A percentile compares a stretch with the other conserved stretches of the same genome.
Evolutionary conservation across 805 yeast species (phyloP).

Genomic region (Clavispora santaluciae): DNA sequence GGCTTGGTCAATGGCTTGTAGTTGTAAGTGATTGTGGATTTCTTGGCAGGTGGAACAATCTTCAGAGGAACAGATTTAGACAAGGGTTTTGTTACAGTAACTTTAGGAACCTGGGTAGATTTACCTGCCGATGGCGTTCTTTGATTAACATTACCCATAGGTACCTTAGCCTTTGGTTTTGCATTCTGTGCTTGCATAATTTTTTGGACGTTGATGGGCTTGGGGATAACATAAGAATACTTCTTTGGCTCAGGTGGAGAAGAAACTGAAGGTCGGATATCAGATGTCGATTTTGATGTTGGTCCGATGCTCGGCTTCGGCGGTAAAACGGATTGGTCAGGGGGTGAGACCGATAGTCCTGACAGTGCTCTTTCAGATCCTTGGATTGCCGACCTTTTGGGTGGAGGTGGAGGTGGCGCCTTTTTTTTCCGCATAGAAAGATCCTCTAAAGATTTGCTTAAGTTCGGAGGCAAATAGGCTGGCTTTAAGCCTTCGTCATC

Average conservation of each 20-base stretch:
- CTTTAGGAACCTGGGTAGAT: constrained; percentile 4
- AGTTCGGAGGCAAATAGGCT: background rate
- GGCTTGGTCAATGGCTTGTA: constrained; percentile 17
- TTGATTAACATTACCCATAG: constrained; percentile 4
- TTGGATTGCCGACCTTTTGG: background rate
- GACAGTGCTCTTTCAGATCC: background rate
- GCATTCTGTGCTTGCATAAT: constrained; percentile 24
- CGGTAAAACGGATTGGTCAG: background rate
- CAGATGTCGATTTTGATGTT: constrained; percentile 22
- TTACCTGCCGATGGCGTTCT: constrained; percentile 4
- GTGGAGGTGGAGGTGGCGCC: constrained; percentile 17
- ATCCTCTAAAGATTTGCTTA: constrained; percentile 20
- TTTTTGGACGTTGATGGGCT: constrained; percentile 32
- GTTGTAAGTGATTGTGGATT: constrained; percentile 29
- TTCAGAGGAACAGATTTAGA: constrained; percentile 3
- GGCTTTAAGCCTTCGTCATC: constrained; percentile 45
- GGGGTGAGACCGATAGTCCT: background rate
- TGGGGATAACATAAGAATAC: constrained; percentile 35
- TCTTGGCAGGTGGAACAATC: constrained; percentile 11
- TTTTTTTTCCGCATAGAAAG: constrained; percentile 12
- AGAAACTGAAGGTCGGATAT: constrained; percentile 11
- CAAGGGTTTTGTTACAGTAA: constrained; percentile 4
- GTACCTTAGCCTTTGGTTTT: constrained; percentile 1
- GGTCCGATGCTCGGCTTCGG: constrained; percentile 3
- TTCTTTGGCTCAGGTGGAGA: constrained; percentile 11